A percentile compares a stretch with the other conserved stretches of the same genome.
Conservation (phyloP, 2,329 filamentous ascomycete species). For the Alternaria incomplexa region DNA sequence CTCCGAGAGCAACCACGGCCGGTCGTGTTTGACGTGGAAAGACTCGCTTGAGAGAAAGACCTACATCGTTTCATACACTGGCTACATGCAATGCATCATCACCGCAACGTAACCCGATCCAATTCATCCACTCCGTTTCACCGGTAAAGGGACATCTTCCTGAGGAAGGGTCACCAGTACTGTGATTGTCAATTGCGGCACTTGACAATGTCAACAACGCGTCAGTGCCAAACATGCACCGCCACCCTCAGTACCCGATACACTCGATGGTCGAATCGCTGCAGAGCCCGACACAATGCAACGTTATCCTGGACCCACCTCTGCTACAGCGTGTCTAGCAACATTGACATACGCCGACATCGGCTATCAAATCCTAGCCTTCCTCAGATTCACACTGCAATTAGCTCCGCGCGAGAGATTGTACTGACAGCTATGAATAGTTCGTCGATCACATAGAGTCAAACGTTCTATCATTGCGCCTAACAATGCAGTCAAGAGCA, state of each 20-base stretch:
- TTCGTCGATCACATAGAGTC: background rate
- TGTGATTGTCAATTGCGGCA: background rate
- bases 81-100: constrained; percentile 13
- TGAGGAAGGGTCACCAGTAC: background rate
- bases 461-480: background rate
- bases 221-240: background rate
- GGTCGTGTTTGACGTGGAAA: constrained; percentile 17
- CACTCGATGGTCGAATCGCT: background rate
- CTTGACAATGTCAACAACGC: background rate
- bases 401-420: background rate
- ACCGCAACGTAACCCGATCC: background rate
- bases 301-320: background rate
- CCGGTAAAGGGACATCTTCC: background rate
- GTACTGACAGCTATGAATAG: background rate
- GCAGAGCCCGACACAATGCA: background rate
- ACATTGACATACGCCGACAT: background rate
- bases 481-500: background rate
- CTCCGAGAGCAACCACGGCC: constrained; percentile 25
- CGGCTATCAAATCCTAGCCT: background rate
- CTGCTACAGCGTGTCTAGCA: background rate
- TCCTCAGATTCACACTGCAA: background rate
- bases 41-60: constrained; percentile 26
- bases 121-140: background rate
- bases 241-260: background rate
- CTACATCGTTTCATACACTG: constrained; percentile 19